Base-by-base conservation (phyloP, 1,284 basidiomycete genomes). In the Ganoderma lucidum region DNA sequence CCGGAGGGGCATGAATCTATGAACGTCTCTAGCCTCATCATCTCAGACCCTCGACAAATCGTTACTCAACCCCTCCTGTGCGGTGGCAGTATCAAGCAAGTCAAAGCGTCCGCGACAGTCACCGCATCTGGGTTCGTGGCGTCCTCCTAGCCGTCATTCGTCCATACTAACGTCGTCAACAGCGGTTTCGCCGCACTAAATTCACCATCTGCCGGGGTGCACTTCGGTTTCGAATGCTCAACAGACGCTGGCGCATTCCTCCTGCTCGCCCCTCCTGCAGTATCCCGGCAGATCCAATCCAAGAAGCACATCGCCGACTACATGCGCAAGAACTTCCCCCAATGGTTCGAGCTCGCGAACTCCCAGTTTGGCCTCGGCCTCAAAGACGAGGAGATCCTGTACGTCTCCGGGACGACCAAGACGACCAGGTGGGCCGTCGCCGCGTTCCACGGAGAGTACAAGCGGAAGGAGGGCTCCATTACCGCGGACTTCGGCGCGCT, bases 371-470 rank as follows among this genome's bases (percentile, higher is more conserved):
- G 59, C 1, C 62, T 68, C 14, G 67, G 45, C 2, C 58, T 68
- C 35, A 51, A 44, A 15, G 67, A 71, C 17, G 62, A 68, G 9
- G 67, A 71, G 23, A 14, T 71, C 45, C 19, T 66, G 30, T 71
- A 64, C 51, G 67, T 68, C 2, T 68, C 64, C 35, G 66, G 64
- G 1, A 64, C 62, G 4, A 66, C 51, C 8, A 68, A 68, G 62
- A 68, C 70, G 1, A 58, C 48, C 4, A 35, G 45, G 5, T 71
- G 70, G 70, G 66, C 68, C 5, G 67, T 74, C n/a, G 75, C 70
- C 6, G 66, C 69, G 1, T 65, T 70, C 53, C 51, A 58, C 28
- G 63, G 64, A 6, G 41, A 65, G 60, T 51, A 58, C 35, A 45
- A 62, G 30, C 60, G 30, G 28, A 70, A 63, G 41, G 28, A 39